These are phyloP conservation scores for Penicillium coffeae DNA, from an alignment of 495 filamentous ascomycete species.

Conservation along the genomic window DNA sequence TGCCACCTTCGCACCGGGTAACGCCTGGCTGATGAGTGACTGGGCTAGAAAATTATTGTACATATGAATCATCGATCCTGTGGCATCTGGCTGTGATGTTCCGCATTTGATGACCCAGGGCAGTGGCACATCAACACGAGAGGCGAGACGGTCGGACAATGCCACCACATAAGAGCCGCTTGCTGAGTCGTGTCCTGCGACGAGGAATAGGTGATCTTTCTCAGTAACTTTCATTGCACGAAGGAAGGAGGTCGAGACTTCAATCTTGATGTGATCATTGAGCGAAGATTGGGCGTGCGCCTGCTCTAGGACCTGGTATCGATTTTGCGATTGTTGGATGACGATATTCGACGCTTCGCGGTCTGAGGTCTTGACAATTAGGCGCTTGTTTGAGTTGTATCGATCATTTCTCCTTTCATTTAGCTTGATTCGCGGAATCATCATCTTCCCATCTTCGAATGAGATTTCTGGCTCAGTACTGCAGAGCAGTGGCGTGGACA, in stretches of 20 bases:
- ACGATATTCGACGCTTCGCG: conserved; percentile 1
- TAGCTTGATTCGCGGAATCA: conserved; percentile 30
- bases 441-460: conserved; percentile 16
- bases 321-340: conserved; percentile 2
- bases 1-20: conserved; percentile 8
- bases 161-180: conserved; percentile 4
- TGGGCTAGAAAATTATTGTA: conserved; percentile 14
- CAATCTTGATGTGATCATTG: conserved; percentile 2
- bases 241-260: conserved; percentile 12
- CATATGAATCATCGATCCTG: conserved; percentile 11
- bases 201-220: conserved; percentile 10
- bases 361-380: conserved; percentile 13
- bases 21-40: conserved; percentile 8
- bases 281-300: background rate
- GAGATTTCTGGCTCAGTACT: conserved; percentile 23
- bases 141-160: conserved; percentile 10
- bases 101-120: conserved; percentile 8
- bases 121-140: conserved; percentile 8
- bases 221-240: conserved; percentile 11
- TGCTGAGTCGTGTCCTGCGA: conserved; percentile 8
- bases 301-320: conserved; percentile 14
- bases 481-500: conserved; percentile 13
- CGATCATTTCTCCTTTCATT: conserved; percentile 27
- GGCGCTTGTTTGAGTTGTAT: conserved; percentile 32
- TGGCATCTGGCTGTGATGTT: conserved; percentile 2